Base-by-base conservation (phyloP, 352 stramenopile species). In the Phytopythium oedochilum region DNA sequence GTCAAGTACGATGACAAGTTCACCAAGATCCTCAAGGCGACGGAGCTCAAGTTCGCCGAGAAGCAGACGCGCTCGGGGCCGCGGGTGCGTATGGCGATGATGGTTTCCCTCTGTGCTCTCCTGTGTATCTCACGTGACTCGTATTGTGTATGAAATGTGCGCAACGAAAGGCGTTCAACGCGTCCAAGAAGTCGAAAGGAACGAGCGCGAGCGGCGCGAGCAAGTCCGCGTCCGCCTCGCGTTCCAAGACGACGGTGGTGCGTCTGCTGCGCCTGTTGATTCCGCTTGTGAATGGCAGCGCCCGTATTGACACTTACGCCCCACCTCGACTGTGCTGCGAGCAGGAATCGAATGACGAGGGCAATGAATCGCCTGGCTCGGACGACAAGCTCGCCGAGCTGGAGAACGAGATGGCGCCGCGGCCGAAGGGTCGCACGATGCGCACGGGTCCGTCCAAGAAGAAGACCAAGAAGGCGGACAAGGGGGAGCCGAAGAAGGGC, bases 1-100 rank as follows among this genome's bases (percentile, higher is more conserved):
- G 84, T 96, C 46, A 55, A 63, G 54, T 96, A 86, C 66, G 84
- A 94, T 55, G 69, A 78, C 40, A 79, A 86, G 59, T 96, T 96
- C 52, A 65, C 63, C 46, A 90, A 86, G 61, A 74, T 95, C 53
- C 75, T 95, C 46, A 84, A 89, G 54, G 65, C 74, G 36, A 78
- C 71, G 4, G 85, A 95, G 57, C 57, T 85, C 36, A 88, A 86
- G 54, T 86, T 80, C 53, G 70, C 70, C 10, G 64, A 75, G 22
- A 93, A 89, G 51, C 68, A 83, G 54, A 51, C 60, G 49, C 78
- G 77, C 50, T 83, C 78, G 15, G 80, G 66, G 2, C 83, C 83
- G 7, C 71, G 83, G 15, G 71, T 83, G 51, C 28, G 68, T 69
- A n/a, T n/a, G n/a, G n/a, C n/a, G n/a, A n/a, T n/a, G n/a, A n/a